Evolutionary conservation across 495 filamentous ascomycete species (phyloP).

Genomic region (Cercophora sp.): DNA sequence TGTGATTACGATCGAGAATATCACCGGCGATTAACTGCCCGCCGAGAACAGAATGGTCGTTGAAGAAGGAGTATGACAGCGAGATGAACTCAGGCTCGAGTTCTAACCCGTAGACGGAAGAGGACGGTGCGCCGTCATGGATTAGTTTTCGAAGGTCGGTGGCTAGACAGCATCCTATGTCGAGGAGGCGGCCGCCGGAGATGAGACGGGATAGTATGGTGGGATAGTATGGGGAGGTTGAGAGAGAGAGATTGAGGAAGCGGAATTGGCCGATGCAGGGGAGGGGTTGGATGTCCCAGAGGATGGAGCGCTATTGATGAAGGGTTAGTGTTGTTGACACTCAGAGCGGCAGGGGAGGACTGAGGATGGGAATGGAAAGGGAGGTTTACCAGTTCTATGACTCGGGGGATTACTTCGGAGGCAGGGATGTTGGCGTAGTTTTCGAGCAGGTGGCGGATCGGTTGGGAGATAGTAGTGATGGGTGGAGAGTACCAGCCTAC

Average conservation of each 20-base stretch:
- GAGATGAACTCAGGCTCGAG: constrained; percentile 45
- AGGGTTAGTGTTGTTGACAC: neutral
- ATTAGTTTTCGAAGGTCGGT: constrained; percentile 49
- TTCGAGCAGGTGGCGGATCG: constrained; percentile 34
- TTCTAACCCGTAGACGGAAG: constrained; percentile 47
- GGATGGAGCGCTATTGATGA: constrained; percentile 4
- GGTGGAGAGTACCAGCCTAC: constrained; percentile 13
- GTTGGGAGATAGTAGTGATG: constrained; percentile 2
- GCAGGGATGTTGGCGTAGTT: constrained; percentile 46
- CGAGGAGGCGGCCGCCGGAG: constrained; percentile 33
- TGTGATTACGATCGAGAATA: constrained; percentile 15
- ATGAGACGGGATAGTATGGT: constrained; percentile 8
- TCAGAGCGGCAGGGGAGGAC: neutral
- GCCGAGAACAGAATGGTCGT: constrained; percentile 26
- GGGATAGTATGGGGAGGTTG: neutral
- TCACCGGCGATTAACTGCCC: constrained; percentile 31
- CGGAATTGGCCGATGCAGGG: constrained; percentile 53
- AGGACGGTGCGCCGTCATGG: constrained; percentile 39
- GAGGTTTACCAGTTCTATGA: constrained; percentile 40
- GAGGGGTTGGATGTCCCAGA: constrained; percentile 48
- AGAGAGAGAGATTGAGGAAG: constrained; percentile 45
- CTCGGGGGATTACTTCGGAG: constrained; percentile 41
- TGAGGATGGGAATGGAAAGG: neutral
- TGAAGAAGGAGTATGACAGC: constrained; percentile 43
- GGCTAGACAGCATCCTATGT: constrained; percentile 49